These are phyloP conservation scores for Kwoniella pini DNA, from an alignment of 768 basidiomycete species.

Conservation along the genomic window DNA sequence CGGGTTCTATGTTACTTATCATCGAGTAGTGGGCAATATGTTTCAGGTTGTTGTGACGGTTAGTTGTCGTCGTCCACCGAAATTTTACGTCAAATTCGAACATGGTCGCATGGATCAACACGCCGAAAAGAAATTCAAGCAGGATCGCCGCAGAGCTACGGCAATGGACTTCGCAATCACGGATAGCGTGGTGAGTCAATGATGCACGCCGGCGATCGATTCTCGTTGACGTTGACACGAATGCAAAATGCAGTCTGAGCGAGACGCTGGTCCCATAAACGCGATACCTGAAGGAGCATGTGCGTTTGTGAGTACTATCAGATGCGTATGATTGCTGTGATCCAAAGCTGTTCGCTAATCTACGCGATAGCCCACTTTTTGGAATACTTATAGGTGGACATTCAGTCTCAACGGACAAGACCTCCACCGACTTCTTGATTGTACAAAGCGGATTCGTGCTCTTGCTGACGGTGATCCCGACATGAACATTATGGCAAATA, in stretches of 20 bases:
- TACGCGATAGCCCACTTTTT: constrained; percentile 50
- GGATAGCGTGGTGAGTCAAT: constrained; percentile 25
- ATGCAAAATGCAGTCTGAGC: constrained; percentile 39
- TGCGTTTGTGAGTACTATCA: constrained; percentile 43
- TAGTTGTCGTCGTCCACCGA: constrained; percentile 42
- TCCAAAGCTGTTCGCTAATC: too few relatives aligned
- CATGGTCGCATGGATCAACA: constrained; percentile 15
- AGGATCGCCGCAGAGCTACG: constrained; percentile 37
- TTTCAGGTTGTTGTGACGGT: constrained; percentile 42
- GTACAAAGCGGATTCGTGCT: constrained; percentile 26
- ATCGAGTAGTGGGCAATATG: background rate
- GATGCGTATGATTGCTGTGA: too few relatives aligned
- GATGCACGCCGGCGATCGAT: background rate
- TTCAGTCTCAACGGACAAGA: constrained; percentile 20
- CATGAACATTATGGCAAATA: constrained; percentile 29
- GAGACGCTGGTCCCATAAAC: constrained; percentile 37
- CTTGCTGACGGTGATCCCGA: constrained; percentile 39
- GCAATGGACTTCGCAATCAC: constrained; percentile 44
- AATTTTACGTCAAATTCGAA: constrained; percentile 41
- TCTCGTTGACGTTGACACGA: too few relatives aligned
- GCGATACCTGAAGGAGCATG: constrained; percentile 45
- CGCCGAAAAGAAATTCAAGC: background rate
- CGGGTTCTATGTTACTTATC: constrained; percentile 29
- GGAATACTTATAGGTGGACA: constrained; percentile 45
- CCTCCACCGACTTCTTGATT: constrained; percentile 16